Evolutionary conservation across 176 grass and related monocot genomes (phyloP), one percentile per base, ranked within the genome.

Genomic region (Raddia distichophylla): DNA sequence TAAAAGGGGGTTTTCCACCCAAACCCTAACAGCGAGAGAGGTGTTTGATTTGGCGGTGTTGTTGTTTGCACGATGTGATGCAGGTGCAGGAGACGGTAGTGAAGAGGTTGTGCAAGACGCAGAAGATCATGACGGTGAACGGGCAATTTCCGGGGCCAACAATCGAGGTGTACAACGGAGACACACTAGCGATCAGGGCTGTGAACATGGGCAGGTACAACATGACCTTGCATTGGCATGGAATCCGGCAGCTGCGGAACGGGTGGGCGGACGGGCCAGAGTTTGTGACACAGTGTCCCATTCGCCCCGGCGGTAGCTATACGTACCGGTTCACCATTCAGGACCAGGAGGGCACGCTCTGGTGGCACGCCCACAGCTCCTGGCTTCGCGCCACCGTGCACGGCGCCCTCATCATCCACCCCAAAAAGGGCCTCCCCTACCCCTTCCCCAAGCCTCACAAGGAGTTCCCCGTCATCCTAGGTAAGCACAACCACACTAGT

Each of bases 211-310:
- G 87, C 1, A 69, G 45, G 83, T 99, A 99, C 85, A 95, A 93
- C 84, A 81, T 99, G 62, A 99, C 96, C 7, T 78, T 99, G 3
- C 96, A 99, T 84, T 99, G 96, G 94, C 94, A 97, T 63, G 92
- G 94, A 2, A 15, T 97, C 55, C 61, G 83, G 34, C 92, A 94
- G 86, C 27, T 89, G 37, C 89, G 94, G 14, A 94, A 80, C 82
- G 88, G 82, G 77, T 95, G 93, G 93, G 93, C 93, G 8, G 89
- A 94, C 67, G 90, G 90, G 42, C 93, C 93, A 5, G 90, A 94
- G 84, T 90, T 90, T 55, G 88, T 95, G 85, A 95, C 93, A n/a
- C 93, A 95, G 79, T 95, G 93, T 75, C 90, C 93, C 2, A 94
- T 97, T 74, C 55, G 75, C 7, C 94, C 90, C 1, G 94, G 90